Conservation (phyloP, 805 yeast genomes). For the Saccharomycopsis selenospora region DNA sequence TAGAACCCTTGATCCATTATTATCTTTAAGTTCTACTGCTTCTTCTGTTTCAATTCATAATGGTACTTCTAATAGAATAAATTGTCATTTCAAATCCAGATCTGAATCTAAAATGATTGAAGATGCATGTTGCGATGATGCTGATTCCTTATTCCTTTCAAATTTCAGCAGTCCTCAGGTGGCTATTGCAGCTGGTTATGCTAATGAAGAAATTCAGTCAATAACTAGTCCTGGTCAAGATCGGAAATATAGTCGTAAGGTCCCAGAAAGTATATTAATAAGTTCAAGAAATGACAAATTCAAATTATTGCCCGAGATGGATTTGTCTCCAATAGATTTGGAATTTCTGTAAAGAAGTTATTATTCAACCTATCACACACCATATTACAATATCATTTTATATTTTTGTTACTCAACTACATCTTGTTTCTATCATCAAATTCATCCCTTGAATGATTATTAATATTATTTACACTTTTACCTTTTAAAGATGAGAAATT, state of each 20-base stretch:
- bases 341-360: background rate
- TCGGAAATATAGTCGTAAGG: constrained; percentile 1
- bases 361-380: background rate
- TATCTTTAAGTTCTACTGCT: background rate
- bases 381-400: no score
- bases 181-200: constrained; percentile 3
- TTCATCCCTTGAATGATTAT: no score
- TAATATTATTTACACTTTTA: no score
- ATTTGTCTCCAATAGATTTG: constrained; percentile 4
- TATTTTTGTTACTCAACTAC: no score
- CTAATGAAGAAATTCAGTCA: background rate
- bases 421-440: no score
- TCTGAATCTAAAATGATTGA: background rate
- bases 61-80: background rate
- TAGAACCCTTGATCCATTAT: background rate
- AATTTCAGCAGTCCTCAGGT: background rate
- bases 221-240: background rate
- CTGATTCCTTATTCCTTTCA: no score
- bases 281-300: constrained; percentile 4
- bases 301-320: constrained; percentile 12
- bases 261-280: constrained; percentile 11
- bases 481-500: no score
- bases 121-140: no score
- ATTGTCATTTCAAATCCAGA: background rate
- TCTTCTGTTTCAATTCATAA: background rate